These are phyloP conservation scores for Teunomyces kruisii DNA, from an alignment of 805 yeast genomes.

Conservation along the genomic window DNA sequence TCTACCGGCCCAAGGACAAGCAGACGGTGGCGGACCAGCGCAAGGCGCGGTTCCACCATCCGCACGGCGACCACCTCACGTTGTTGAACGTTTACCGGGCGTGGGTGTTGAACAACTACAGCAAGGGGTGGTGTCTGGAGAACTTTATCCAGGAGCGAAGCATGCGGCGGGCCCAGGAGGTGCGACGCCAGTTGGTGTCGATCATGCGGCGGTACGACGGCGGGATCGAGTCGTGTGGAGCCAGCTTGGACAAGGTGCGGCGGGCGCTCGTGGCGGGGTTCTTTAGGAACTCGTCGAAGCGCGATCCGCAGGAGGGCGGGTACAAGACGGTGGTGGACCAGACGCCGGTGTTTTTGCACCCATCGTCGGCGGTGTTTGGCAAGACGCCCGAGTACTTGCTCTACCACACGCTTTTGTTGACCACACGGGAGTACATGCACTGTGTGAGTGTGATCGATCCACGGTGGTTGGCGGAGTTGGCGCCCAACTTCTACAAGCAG, in stretches of 20 bases:
- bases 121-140: conserved; percentile 73
- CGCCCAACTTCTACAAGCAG: conserved; percentile 72
- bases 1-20: conserved; percentile 78
- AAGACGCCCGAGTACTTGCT: conserved; percentile 73
- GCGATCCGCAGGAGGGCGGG: conserved; percentile 57
- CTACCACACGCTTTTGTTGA: conserved; percentile 77
- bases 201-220: conserved; percentile 53
- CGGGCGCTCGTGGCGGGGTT: conserved; percentile 66
- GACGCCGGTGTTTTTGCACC: conserved; percentile 80
- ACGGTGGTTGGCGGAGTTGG: conserved; percentile 68
- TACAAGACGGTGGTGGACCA: conserved; percentile 61
- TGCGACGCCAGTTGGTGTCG: conserved; percentile 64
- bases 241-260: conserved; percentile 56
- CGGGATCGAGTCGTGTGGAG: conserved; percentile 50
- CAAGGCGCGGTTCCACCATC: conserved; percentile 70
- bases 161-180: conserved; percentile 74
- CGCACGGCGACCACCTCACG: conserved; percentile 83
- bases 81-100: conserved; percentile 72
- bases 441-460: conserved; percentile 83
- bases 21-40: conserved; percentile 70
- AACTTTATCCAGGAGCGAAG: conserved; percentile 81
- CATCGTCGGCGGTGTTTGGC: conserved; percentile 71
- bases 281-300: conserved; percentile 64
- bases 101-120: conserved; percentile 62
- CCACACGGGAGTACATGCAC: conserved; percentile 90